A percentile compares a stretch with the other conserved stretches of the same genome.
Conservation (phyloP, 352 stramenopile species). For the Globisporangium irregulare region DNA sequence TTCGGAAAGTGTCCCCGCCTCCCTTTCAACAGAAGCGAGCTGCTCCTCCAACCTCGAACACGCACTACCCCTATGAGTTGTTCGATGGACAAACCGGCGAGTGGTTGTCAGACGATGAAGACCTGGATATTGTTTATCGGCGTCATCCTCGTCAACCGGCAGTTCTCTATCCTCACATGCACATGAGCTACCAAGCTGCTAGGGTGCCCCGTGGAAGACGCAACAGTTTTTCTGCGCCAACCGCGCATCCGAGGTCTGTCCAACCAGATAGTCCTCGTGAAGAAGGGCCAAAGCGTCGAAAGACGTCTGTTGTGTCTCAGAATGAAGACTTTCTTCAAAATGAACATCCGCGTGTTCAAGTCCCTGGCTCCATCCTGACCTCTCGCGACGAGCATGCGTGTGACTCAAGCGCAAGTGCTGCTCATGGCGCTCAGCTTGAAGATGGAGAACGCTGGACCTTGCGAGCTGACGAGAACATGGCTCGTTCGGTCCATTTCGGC, state of each 20-base stretch:
- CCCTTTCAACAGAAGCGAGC: constrained; percentile 8
- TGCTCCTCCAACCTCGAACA: background rate
- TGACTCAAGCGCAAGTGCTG: background rate
- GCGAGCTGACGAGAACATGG: background rate
- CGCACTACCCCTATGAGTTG: constrained; percentile 1
- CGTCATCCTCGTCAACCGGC: constrained; percentile 10
- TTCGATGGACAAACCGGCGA: constrained; percentile 9
- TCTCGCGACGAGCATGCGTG: background rate
- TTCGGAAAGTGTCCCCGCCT: constrained; percentile 7
- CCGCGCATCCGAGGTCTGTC: background rate
- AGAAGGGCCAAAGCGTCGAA: constrained; percentile 11
- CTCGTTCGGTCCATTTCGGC: background rate
- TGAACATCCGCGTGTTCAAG: constrained; percentile 18
- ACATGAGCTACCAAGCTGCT: constrained; percentile 2
- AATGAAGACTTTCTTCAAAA: constrained; percentile 3
- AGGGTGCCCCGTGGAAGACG: background rate
- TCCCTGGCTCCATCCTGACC: background rate
- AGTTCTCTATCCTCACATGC: constrained; percentile 7
- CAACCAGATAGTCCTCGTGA: background rate
- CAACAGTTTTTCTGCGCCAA: background rate
- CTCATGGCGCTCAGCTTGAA: background rate
- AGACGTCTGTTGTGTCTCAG: constrained; percentile 9
- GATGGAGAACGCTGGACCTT: background rate
- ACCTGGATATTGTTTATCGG: constrained; percentile 11
- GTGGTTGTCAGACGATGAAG: constrained; percentile 19